Evolutionary conservation across 163 green algal genomes (phyloP), one percentile per base, ranked within the genome.

Genomic region (Scenedesmus sp.): DNA sequence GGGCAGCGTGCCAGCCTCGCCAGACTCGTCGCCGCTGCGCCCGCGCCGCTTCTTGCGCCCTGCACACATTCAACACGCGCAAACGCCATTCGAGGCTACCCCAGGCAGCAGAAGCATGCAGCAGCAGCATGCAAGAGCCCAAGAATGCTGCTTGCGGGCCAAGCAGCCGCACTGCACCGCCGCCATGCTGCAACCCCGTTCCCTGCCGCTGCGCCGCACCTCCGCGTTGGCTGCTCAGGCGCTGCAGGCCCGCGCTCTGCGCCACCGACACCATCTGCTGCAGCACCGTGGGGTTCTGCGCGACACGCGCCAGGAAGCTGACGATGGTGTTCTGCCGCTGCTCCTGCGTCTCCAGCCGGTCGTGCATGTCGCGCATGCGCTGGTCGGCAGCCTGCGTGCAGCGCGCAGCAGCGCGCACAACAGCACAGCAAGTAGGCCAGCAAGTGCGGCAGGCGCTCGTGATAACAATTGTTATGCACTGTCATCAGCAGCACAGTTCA

Each of bases 281-380:
- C 80, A 99, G 92, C 79, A 99, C 94, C 33, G 93, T 89, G 0
- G 97, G 97, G 92, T 99, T 97, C 89, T 98, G 96, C 83, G 98
- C 94, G 18, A 96, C 97, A 35, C 94, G 94, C 18, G 94, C 94
- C 89, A 98, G 94, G 90, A 99, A 98, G 84, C 90, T 92, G 81
- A 99, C 95, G 79, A 98, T 97, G 49, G 97, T 96, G 91, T 97
- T 95, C 95, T 98, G 96, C 37, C 96, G 94, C 87, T 95, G 81
- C 91, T 99, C 96, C 22, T 94, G 96, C 20, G 73, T 7, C 49
- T 98, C 96, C 89, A 98, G 81, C 30, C 96, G 94, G 20, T 94
- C 78, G 73, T 94, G 88, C 89, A 99, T 87, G 24, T 94, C 88
- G 0, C 92, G 91, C 43, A 98, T 94, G 89, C 96, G 94, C 18